Evolutionary conservation across 108 stramenopile genomes (phyloP), one percentile per base, ranked within the genome.

Genomic region (Cylindrotheca fusiformis): DNA sequence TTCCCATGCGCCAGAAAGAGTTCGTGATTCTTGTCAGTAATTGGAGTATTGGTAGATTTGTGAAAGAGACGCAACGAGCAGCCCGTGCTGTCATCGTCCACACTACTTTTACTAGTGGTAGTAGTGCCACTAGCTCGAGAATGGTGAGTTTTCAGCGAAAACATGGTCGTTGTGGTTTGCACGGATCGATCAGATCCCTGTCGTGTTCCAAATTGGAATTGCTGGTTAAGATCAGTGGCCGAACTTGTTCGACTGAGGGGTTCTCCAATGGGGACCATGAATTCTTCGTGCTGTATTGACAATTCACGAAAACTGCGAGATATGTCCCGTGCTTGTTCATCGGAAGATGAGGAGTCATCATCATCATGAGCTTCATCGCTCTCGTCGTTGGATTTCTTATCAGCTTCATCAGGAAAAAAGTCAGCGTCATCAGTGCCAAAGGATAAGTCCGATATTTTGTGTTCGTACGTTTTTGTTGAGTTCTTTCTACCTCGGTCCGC

Each of bases 1-100:
- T 30, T 48, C 5, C 59, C 59, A 45, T 60, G 14, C 18, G 59
- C 44, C 4, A 60, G 44, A 30, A 48, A 60, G 5, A 18, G 23
- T 24, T 22, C 12, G 12, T 48, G 28, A 46, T 60, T 60, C 23
- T 60, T 19, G 10, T 10, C 44, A 4, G 36, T 47, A 19, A 60
- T 46, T 24, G 19, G 46, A 8, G 59, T 60, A 6, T 19, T 22
- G 50, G 20, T 5, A 57, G 56, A 32, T 28, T 41, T 41, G 36
- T 41, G 36, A 41, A 41, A 41, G 36, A 41, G 36, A 10, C n/a
- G n/a, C n/a, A n/a, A n/a, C n/a, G n/a, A n/a, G n/a, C n/a, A n/a
- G n/a, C n/a, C n/a, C n/a, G n/a, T n/a, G n/a, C n/a, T n/a, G n/a
- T n/a, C n/a, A n/a, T n/a, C n/a, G n/a, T n/a, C n/a, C n/a, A n/a